Percentiles rank a stretch among this genome's conserved stretches.
Conservation (phyloP, 768 basidiomycete species). For the Tubosaeta brunneosetosa region DNA sequence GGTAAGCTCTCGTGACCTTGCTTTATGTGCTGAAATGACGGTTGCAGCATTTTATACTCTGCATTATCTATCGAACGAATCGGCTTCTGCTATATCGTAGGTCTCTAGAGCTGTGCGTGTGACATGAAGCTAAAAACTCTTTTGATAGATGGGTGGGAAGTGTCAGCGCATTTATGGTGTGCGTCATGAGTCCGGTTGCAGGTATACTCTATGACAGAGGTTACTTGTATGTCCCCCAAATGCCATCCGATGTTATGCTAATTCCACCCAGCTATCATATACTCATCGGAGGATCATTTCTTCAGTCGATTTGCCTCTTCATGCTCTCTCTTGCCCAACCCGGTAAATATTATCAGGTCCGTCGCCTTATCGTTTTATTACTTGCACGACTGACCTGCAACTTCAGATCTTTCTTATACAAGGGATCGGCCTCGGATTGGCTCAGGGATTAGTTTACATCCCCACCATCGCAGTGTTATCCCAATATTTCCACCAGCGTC, state of each 20-base stretch:
- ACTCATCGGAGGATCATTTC: constrained; percentile 40
- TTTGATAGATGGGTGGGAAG: constrained; percentile 42
- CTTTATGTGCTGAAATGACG: background rate
- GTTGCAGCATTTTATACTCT: constrained; percentile 36
- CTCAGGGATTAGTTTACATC: constrained; percentile 42
- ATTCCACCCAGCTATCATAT: constrained; percentile 35
- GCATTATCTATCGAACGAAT: constrained; percentile 32
- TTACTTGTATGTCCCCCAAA: constrained; percentile 35
- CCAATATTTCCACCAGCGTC: constrained; percentile 40
- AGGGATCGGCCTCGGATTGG: constrained; percentile 45
- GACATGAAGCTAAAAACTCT: background rate
- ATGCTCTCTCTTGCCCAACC: constrained; percentile 43
- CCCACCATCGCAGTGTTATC: constrained; percentile 41
- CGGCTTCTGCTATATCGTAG: constrained; percentile 35
- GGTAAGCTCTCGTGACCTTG: constrained; percentile 10
- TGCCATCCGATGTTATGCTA: background rate
- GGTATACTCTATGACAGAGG: constrained; percentile 49
- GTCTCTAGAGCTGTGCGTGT: constrained; percentile 5
- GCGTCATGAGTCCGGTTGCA: constrained; percentile 35
- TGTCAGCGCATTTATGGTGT: constrained; percentile 37
- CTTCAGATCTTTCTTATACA: constrained; percentile 44
- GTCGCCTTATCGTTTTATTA: constrained; percentile 3
- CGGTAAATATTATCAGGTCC: constrained; percentile 40
- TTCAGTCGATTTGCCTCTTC: constrained; percentile 40
- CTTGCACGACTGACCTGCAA: background rate